Conservation (phyloP, 2,329 filamentous ascomycete species). For the Penicillium hordei region DNA sequence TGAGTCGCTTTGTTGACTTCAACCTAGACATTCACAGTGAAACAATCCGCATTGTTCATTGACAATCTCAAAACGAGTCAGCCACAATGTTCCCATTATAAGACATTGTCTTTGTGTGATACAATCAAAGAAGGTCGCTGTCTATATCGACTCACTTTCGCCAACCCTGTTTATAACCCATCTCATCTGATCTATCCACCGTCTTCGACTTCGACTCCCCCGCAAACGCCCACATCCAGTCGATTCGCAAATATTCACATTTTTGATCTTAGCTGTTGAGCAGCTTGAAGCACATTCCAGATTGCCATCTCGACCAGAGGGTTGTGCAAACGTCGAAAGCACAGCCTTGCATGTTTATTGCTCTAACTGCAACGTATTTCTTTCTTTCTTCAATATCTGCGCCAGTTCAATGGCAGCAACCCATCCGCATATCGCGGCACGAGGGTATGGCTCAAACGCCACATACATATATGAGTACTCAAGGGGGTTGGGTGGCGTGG, state of each 20-base stretch:
- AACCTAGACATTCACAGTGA: neutral
- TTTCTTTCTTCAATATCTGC: constrained; percentile 9
- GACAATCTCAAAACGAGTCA: neutral
- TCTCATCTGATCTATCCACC: neutral
- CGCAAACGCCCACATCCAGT: constrained; percentile 4
- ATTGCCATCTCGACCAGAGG: neutral
- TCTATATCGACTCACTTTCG: constrained; percentile 2
- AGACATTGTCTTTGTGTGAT: constrained; percentile 7
- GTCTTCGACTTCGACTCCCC: constrained; percentile 1
- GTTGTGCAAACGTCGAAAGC: neutral
- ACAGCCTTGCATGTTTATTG: neutral
- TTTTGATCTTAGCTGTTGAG: neutral
- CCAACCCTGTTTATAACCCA: neutral
- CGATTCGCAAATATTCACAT: neutral
- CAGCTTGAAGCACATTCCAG: neutral
- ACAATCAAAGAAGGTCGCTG: constrained; percentile 2
- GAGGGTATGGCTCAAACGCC: constrained; percentile 34
- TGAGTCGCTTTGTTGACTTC: constrained; percentile 6
- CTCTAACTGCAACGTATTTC: constrained; percentile 2
- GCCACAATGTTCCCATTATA: constrained; percentile 4
- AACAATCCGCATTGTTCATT: constrained; percentile 2
- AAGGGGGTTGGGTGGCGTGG: constrained; percentile 40
- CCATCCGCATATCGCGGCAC: constrained; percentile 23
- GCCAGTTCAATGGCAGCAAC: constrained; percentile 31
- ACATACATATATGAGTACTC: constrained; percentile 45